Base-by-base conservation (phyloP, 768 basidiomycete species). In the Boletus subcaerulescens region DNA sequence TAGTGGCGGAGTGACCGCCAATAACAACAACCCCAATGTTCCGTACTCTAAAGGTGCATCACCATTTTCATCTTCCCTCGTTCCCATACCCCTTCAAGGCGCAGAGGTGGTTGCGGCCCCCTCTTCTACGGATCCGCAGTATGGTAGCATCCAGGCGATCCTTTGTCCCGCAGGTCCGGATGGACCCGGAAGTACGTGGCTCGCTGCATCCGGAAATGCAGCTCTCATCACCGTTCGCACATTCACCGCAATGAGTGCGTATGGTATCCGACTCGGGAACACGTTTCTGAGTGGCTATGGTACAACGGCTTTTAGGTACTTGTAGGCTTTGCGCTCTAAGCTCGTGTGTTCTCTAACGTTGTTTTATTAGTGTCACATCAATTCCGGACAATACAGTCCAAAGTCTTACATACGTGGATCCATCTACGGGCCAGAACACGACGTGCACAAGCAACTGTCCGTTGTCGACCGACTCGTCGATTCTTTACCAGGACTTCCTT, bases 401-500 rank as follows among this genome's bases (percentile, higher is more conserved):
- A 68, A 79, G 81, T 5, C 75, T 99, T 57, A 80, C 81, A 31
- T 98, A 88, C 66, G 68, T 88, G 32, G 89, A 98, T 68, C 87
- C 91, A 0, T 70, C 75, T 0, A 89, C 86, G 12, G 85, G 86
- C 40, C 76, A 87, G 65, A 91, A 88, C 61, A 71, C 76, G 59
- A 91, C 92, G 0, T 99, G 97, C 72, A 77, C 85, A 10, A 73
- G 80, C 48, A 73, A 77, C 20, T 99, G 97, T 69, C 92, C 94
- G 0, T 77, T 99, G 39, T 83, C 84, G 5, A 84, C 84, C 43
- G 83, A 97, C 67, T 69, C 89, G 3, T 79, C 83, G 12, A 72
- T 98, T 53, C 79, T 83, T 1, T 98, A 93, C 67, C 94, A 98
- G 70, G 97, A 99, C 71, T 99, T 97, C 74, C 74, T 97, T 40